Base-by-base conservation (phyloP, 1,284 basidiomycete genomes). In the Ustilago lituana region DNA sequence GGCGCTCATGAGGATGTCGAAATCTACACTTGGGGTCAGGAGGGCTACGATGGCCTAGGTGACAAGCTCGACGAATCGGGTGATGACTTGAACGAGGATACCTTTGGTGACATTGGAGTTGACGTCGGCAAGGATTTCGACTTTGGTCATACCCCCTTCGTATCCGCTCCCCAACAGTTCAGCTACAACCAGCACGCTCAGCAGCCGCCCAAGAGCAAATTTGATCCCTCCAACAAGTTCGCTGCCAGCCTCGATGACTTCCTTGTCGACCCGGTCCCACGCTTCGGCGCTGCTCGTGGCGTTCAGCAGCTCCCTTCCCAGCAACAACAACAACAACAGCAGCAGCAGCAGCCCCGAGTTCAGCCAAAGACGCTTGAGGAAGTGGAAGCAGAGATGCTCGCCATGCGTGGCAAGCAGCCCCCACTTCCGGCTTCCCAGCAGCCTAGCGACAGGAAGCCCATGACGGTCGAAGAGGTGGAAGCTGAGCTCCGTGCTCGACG, bases 401-500 rank as follows among this genome's bases (percentile, higher is more conserved):
- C 80, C 26, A 67, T 75, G 40, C 56, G 73, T 36, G 45, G 23
- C 31, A 49, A 53, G 35, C 53, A 63, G 40, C 57, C 52, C 23
- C 24, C 46, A 49, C 26, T 45, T 52, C 32, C 77, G 52, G 39
- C 85, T 8, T 22, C 44, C 32, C 37, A 35, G 20, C 48, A 35
- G 39, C 40, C 56, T 31, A 27, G 14, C 37, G 70, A 73, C 47
- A 56, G 67, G 31, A 76, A 88, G 32, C 87, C 88, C 27, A 88
- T 90, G 55, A 95, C 93, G 0, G 83, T 98, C 23, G 91, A 94
- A 70, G 93, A 98, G 82, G 92, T 98, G 64, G 95, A 98, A 82
- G 90, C 91, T 4, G 92, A 98, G 83, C 92, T 79, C 35, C 72
- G 63, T 23, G 65, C 62, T 29, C 55, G 55, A 26, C 63, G 69